Base-by-base conservation (phyloP, 1,284 basidiomycete genomes). In the Takashimella koratensis region DNA sequence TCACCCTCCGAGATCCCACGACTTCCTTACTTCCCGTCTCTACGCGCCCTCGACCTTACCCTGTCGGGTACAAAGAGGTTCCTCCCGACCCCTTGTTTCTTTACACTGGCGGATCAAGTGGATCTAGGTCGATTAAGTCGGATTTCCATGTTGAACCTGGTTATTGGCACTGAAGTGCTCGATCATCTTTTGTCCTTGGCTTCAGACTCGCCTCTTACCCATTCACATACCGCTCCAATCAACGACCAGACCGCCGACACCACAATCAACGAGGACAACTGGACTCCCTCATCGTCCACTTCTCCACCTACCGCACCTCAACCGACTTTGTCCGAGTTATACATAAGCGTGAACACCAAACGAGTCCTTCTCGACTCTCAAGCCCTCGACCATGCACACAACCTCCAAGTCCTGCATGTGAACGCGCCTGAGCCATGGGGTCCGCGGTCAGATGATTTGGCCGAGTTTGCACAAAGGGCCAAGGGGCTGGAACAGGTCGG, bases 401-500 rank as follows among this genome's bases (percentile, higher is more conserved):
- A 10, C 27, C 61, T 63, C n/a, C 45, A 60, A 16, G 60, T 72
- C 16, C 54, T 74, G 4, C 73, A 76, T 42, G 56, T 71, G 16
- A 71, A 67, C 30, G 64, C 65, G 2, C 66, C 66, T 0, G 66
- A 68, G 19, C 50, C 49, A 39, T 62, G 58, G 51, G 58, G 55
- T n/a, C 65, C 65, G 6, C 58, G 49, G 16, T 47, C 58, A 21
- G 62, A 60, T 5, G 58, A 68, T 49, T 57, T 75, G 6, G 52
- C 49, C 2, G 43, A 43, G 0, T 39, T 74, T 8, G 72, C 72
- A 0, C 43, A 49, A 21, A 42, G 40, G 0, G 54, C 73, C 51
- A 53, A 59, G 3, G 19, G 40, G 3, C 43, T 75, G 12, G 62
- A 71, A 49, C 65, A 76, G 59, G 58, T 75, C 10, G 74, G 74